Conservation (phyloP, 768 basidiomycete species). For the Serpula lacrymans region DNA sequence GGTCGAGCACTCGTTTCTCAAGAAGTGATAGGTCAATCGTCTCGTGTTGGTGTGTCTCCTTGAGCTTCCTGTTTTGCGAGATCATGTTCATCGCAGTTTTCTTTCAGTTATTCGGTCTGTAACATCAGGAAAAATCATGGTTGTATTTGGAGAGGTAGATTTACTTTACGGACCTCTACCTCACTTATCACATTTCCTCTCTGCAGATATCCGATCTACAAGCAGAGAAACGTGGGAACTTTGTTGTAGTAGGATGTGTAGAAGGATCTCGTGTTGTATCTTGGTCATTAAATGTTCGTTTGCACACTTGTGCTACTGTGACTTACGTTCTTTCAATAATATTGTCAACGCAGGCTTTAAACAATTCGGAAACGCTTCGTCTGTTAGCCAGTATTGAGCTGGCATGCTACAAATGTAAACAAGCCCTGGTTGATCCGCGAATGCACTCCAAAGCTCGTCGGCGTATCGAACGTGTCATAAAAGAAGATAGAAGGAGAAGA, state of each 20-base stretch:
- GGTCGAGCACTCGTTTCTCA: conserved; percentile 76
- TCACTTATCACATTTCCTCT: conserved; percentile 2
- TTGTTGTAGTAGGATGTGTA: conserved; percentile 79
- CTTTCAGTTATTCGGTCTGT: conserved; percentile 38
- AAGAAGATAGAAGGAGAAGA: conserved; percentile 77
- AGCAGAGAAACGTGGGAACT: conserved; percentile 85
- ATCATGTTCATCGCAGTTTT: conserved; percentile 8
- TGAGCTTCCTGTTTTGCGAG: conserved; percentile 1
- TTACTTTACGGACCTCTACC: not conserved
- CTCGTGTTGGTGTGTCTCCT: conserved; percentile 66
- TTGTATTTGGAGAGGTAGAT: conserved; percentile 65
- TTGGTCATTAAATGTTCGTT: conserved; percentile 77
- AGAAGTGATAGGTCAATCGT: conserved; percentile 71
- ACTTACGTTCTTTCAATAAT: conserved; percentile 9
- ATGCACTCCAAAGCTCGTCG: conserved; percentile 61
- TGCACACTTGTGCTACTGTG: conserved; percentile 5
- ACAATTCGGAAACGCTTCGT: conserved; percentile 79
- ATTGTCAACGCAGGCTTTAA: conserved; percentile 55
- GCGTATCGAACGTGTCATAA: conserved; percentile 76
- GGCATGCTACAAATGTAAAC: conserved; percentile 75
- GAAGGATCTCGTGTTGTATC: conserved; percentile 73
- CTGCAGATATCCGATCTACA: conserved; percentile 64
- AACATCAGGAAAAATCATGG: conserved; percentile 64
- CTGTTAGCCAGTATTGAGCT: conserved; percentile 82
- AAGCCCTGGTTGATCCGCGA: conserved; percentile 65